Evolutionary conservation across 1,284 basidiomycete species (phyloP).

Genomic region (Flammula alnicola): DNA sequence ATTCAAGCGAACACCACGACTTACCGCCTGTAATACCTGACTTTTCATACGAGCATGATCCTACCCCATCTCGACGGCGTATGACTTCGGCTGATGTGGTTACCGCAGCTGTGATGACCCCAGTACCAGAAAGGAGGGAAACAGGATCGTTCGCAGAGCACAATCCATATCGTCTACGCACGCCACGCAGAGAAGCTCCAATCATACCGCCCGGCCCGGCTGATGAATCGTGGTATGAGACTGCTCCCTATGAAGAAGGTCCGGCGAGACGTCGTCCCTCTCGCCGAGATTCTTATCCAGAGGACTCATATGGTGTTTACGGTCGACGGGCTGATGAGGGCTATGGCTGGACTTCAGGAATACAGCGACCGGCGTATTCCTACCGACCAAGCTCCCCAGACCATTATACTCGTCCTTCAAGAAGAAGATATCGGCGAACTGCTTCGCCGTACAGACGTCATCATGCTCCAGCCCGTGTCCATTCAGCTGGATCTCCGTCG

Average conservation of each 20-base stretch:
- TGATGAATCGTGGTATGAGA: not conserved
- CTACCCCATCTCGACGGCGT: not conserved
- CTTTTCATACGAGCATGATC: not conserved
- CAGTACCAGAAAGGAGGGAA: not conserved
- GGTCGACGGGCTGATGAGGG: no score
- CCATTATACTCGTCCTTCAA: not conserved
- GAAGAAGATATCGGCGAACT: not conserved
- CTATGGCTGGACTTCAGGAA: not conserved
- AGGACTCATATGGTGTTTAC: no score
- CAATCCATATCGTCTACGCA: not conserved
- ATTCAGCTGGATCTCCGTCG: not conserved
- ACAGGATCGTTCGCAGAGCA: not conserved
- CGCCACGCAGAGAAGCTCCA: not conserved
- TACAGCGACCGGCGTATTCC: not conserved
- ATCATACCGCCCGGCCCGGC: not conserved
- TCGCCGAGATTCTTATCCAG: no score
- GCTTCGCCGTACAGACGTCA: not conserved
- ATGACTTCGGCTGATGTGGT: not conserved
- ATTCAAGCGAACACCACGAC: not conserved
- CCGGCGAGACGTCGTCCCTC: no score
- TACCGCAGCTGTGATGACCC: not conserved
- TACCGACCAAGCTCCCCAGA: not conserved
- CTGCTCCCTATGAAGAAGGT: no score
- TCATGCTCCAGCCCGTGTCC: not conserved
- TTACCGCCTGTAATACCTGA: not conserved